Conservation (phyloP, 2,329 filamentous ascomycete genomes). For the Tympanopsis confertula region DNA sequence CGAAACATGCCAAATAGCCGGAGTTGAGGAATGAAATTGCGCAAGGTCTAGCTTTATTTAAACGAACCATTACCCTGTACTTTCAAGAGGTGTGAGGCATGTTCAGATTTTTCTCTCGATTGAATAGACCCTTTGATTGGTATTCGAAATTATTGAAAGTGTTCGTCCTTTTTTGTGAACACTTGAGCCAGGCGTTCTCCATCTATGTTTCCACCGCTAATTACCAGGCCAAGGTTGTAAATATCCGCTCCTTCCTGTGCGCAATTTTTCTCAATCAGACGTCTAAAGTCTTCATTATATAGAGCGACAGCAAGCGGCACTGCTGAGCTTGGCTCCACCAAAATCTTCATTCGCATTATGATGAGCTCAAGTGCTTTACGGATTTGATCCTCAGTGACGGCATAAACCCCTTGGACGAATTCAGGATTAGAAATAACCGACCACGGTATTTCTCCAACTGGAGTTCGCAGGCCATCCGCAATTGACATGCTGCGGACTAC, state of each 20-base stretch:
- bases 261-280: conserved; percentile 56
- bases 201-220: conserved; percentile 51
- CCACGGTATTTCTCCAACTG: conserved; percentile 69
- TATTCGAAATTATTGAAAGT: too few species aligned
- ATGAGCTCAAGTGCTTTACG: conserved; percentile 64
- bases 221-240: conserved; percentile 42
- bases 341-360: conserved; percentile 77
- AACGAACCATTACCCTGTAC: too few species aligned
- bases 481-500: conserved; percentile 68
- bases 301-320: conserved; percentile 75
- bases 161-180: too few species aligned
- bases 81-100: too few species aligned
- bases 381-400: conserved; percentile 75
- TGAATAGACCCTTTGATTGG: too few species aligned
- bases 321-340: conserved; percentile 78
- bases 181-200: too few species aligned
- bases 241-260: conserved; percentile 61
- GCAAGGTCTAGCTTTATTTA: too few species aligned
- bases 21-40: too few species aligned
- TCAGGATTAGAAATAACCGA: conserved; percentile 56
- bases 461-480: conserved; percentile 82
- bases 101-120: too few species aligned
- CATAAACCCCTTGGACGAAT: conserved; percentile 59
- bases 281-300: conserved; percentile 74
- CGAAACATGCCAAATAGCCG: too few species aligned